Evolutionary conservation across 345 rosid species (phyloP), one percentile per base, ranked within the genome.

Genomic region (Gossypium bickii): DNA sequence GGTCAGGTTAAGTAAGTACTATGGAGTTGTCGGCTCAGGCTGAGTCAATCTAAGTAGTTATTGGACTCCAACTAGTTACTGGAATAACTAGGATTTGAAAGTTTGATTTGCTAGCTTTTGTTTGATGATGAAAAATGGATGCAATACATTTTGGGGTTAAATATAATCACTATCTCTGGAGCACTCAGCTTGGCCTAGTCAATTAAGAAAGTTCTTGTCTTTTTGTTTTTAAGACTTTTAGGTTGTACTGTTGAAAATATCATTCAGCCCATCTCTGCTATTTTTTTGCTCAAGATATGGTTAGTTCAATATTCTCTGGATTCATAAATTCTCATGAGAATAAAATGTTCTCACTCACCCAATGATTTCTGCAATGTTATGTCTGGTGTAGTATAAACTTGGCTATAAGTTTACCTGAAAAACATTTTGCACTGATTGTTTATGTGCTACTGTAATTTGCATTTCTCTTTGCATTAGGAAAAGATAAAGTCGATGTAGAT

Each of bases 91-190:
- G 52, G 55, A 6, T 67, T 48, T 49, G 2, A 27, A 63, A 49
- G n/a, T 69, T 69, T 16, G 2, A 38, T 15, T 67, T 24, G 2
- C 9, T 69, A 49, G 59, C 38, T 48, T 25, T 24, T 15, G 41
- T 69, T 67, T 24, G n/a, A 63, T 63, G n/a, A 20, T 67, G 70
- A 67, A 67, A 67, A 67, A 11, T 67, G 12, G 34, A 22, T 67
- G 56, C 38, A 45, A 25, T 22, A 2, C 9, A 63, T 67, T 41
- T 41, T 41, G 27, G 18, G 55, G 29, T 47, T 20, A 67, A 18
- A 20, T 12, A n/a, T 67, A 22, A 20, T 47, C n/a, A 67, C 24
- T 43, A 20, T 11, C 29, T 67, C 44, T 1, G 55, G 29, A 47
- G 55, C 71, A 47, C 8, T 67, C 52, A 12, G 55, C 18, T 67